Conservation (phyloP, 805 yeast species). For the Saccharomycopsis olivae region DNA sequence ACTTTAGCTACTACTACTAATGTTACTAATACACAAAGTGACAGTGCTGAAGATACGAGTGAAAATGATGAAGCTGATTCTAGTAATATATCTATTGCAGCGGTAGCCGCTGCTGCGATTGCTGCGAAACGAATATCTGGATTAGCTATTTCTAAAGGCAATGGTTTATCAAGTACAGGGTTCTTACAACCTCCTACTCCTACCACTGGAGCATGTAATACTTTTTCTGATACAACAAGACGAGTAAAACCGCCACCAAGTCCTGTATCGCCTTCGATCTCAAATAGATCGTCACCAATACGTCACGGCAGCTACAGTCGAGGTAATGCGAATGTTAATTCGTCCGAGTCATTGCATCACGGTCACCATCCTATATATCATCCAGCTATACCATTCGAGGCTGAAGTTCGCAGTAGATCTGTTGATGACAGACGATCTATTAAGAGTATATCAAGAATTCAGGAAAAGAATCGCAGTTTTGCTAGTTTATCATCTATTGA, state of each 20-base stretch:
- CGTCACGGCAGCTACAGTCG: background rate
- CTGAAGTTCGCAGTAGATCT: background rate
- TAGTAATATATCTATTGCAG: no score
- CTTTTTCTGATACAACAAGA: background rate
- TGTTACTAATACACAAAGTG: no score
- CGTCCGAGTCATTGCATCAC: constrained; percentile 4
- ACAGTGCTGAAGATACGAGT: no score
- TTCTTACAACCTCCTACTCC: constrained; percentile 9
- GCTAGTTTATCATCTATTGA: constrained; percentile 3
- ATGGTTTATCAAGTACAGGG: constrained; percentile 5
- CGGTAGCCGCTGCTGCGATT: constrained; percentile 12
- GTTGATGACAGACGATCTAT: background rate
- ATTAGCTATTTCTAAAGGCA: background rate
- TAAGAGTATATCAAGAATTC: background rate
- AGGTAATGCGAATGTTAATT: background rate
- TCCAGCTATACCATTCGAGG: background rate
- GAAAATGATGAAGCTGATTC: no score
- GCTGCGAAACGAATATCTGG: constrained; percentile 15
- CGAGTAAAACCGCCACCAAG: constrained; percentile 6
- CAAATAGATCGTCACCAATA: no score
- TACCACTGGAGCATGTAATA: background rate
- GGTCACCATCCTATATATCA: no score
- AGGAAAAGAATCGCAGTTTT: background rate
- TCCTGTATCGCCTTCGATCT: constrained; percentile 1
- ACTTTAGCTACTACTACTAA: no score